A percentile compares a stretch with the other conserved stretches of the same genome.
Conservation (phyloP, 2,329 filamentous ascomycete species). For the Pseudogymnoascus sp. region DNA sequence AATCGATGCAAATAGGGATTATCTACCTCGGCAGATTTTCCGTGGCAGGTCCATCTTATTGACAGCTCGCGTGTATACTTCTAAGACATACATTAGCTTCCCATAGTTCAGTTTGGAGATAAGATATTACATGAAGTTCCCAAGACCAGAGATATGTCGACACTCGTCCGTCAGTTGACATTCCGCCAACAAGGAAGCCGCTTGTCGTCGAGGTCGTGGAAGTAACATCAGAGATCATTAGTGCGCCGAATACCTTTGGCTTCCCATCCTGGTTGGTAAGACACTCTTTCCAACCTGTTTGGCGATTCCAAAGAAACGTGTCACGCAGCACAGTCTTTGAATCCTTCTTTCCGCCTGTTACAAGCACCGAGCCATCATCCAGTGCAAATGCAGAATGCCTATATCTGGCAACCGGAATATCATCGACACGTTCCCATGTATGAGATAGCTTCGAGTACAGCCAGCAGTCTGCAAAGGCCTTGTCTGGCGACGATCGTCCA, state of each 20-base stretch:
- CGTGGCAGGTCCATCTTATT: not conserved
- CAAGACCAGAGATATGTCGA: slow-evolving; percentile 58
- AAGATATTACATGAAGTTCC: slow-evolving; percentile 37
- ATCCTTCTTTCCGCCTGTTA: slow-evolving; percentile 26
- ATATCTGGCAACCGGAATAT: slow-evolving; percentile 65
- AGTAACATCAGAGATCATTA: not conserved
- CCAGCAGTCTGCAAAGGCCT: slow-evolving; percentile 69
- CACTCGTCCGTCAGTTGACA: slow-evolving; percentile 56
- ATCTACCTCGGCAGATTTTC: not conserved
- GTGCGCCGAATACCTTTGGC: not conserved
- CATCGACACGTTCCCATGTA: slow-evolving; percentile 56
- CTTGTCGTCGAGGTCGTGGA: not conserved
- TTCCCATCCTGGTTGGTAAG: not conserved
- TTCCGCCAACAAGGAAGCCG: slow-evolving; percentile 49
- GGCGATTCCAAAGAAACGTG: slow-evolving; percentile 25
- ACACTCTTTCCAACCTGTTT: slow-evolving; percentile 25
- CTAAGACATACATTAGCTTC: not conserved
- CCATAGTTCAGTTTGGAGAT: not conserved
- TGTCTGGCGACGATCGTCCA: slow-evolving; percentile 69
- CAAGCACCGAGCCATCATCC: slow-evolving; percentile 40
- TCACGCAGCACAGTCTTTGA: slow-evolving; percentile 19
- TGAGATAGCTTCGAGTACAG: slow-evolving; percentile 47
- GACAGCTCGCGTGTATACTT: not conserved
- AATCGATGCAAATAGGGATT: not conserved
- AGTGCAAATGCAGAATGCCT: slow-evolving; percentile 60